A percentile compares a stretch with the other conserved stretches of the same genome.
phyloP scores from a whole-genome alignment of 2,329 filamentous ascomycete species.

The Scytalidium lignicola region DNA sequence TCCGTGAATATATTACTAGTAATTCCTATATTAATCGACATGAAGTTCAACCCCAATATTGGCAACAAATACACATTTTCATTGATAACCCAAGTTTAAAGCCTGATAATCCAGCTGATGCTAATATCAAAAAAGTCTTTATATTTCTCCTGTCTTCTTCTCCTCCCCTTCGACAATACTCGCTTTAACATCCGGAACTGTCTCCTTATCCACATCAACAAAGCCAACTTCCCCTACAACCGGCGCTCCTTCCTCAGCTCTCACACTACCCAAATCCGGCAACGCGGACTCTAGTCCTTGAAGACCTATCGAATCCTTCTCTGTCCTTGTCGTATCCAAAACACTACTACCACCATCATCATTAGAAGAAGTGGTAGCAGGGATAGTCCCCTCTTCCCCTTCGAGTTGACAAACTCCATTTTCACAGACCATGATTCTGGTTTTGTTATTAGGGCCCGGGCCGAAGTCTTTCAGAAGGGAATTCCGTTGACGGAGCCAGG shows the following conservation, averaged over 20 bases:
- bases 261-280: neutral
- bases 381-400: neutral
- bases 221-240: neutral
- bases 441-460: slow-evolving; percentile 28
- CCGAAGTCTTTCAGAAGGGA: slow-evolving; percentile 28
- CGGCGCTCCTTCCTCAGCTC: neutral
- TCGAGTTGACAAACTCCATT: slow-evolving; percentile 39
- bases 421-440: slow-evolving; percentile 42
- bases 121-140: too few relatives aligned
- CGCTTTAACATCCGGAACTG: neutral
- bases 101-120: too few relatives aligned
- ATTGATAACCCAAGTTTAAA: too few relatives aligned
- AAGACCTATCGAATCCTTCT: neutral
- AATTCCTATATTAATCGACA: too few relatives aligned
- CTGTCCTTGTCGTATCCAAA: neutral
- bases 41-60: too few relatives aligned
- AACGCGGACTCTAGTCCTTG: neutral
- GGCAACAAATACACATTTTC: too few relatives aligned
- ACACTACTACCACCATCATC: neutral
- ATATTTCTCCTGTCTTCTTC: neutral
- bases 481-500: slow-evolving; percentile 48
- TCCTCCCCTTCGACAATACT: neutral
- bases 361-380: neutral
- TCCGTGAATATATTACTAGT: too few relatives aligned
- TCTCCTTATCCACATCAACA: neutral